Conservation (phyloP, 805 yeast species). For the Schwanniomyces occidentalis region DNA sequence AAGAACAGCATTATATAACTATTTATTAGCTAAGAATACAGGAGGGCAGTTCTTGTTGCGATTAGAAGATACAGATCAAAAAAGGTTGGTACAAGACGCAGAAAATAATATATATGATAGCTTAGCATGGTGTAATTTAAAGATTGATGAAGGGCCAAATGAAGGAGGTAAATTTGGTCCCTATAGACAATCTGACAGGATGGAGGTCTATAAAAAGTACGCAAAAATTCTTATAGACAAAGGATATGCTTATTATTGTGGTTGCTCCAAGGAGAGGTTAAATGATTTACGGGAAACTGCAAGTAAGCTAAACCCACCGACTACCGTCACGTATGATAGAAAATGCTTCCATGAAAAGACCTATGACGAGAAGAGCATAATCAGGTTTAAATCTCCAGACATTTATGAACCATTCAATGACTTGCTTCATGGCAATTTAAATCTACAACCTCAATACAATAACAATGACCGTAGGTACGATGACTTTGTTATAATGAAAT, state of each 20-base stretch:
- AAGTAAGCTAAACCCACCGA: constrained; percentile 74
- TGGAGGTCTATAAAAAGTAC: constrained; percentile 62
- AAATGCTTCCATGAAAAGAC: constrained; percentile 53
- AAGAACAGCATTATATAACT: constrained; percentile 91
- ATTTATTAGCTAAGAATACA: constrained; percentile 73
- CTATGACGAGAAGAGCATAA: constrained; percentile 38
- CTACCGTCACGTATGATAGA: constrained; percentile 89
- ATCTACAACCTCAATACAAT: constrained; percentile 80
- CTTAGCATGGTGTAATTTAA: constrained; percentile 73
- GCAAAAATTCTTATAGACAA: constrained; percentile 54
- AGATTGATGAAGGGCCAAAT: constrained; percentile 80
- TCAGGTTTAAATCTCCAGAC: constrained; percentile 78
- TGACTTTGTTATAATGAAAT: constrained; percentile 84
- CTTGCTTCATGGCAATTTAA: constrained; percentile 71
- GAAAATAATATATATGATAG: constrained; percentile 77
- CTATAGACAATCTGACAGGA: constrained; percentile 82
- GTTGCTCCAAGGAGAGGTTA: constrained; percentile 79
- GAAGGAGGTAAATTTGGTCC: constrained; percentile 65
- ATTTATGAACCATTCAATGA: constrained; percentile 68
- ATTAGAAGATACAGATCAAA: constrained; percentile 91
- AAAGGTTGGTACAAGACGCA: constrained; percentile 76
- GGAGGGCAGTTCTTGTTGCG: constrained; percentile 80
- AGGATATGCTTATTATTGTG: constrained; percentile 84
- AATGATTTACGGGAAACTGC: constrained; percentile 71
- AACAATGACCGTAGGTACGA: constrained; percentile 72